These are phyloP conservation scores for Gossypium lobatum DNA, from an alignment of 441 rosid species.

Conservation along the genomic window DNA sequence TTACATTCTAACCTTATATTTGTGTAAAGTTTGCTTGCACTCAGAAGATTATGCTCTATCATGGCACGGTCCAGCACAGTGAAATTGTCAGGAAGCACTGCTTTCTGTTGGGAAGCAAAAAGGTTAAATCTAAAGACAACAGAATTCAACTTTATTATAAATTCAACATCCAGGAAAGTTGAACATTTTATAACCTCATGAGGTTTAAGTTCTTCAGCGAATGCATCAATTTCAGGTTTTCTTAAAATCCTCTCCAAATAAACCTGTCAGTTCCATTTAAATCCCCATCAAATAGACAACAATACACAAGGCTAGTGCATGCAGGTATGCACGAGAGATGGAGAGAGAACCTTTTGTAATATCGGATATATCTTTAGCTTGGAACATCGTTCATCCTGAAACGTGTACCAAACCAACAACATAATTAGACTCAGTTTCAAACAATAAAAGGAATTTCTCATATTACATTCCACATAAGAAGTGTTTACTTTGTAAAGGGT, in stretches of 20 bases:
- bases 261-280: conserved; percentile 46
- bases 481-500: conserved; percentile 76
- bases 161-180: conserved; percentile 11
- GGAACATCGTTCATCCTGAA: conserved; percentile 96
- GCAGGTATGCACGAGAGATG: not conserved
- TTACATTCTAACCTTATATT: conserved; percentile 64
- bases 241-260: conserved; percentile 93
- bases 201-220: conserved; percentile 87
- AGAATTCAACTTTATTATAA: not conserved
- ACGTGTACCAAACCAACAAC: conserved; percentile 20
- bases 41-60: conserved; percentile 96
- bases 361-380: conserved; percentile 90
- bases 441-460: conserved; percentile 6
- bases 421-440: conserved; percentile 9
- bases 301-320: not conserved
- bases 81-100: conserved; percentile 83
- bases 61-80: conserved; percentile 95
- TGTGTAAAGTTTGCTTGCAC: conserved; percentile 97
- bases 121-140: not conserved
- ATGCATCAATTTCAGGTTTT: conserved; percentile 95
- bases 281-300: not conserved
- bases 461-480: not conserved
- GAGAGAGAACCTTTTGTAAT: conserved; percentile 63
- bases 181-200: conserved; percentile 60
- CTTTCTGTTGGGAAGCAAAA: conserved; percentile 59